These are phyloP conservation scores for Nakaseomyces glabratus DNA, from an alignment of 1,139 yeast species.

Conservation along the genomic window DNA sequence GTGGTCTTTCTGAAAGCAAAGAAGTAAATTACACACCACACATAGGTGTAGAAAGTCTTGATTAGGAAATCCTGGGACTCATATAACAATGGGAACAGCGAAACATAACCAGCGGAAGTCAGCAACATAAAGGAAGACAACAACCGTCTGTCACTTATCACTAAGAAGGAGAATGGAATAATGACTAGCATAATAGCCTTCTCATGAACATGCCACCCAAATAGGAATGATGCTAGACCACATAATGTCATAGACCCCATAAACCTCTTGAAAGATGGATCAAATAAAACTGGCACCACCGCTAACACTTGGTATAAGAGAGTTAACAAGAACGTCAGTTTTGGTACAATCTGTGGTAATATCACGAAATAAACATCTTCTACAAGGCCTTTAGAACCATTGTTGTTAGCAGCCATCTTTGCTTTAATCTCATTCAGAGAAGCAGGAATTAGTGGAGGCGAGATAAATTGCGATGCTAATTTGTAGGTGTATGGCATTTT, in stretches of 20 bases:
- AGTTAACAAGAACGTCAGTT: conserved; percentile 66
- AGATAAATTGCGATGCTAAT: conserved; percentile 26
- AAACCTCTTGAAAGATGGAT: conserved; percentile 71
- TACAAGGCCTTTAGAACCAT: conserved; percentile 70
- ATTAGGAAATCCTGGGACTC: conserved; percentile 73
- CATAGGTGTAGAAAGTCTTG: conserved; percentile 68
- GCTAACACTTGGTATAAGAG: conserved; percentile 71
- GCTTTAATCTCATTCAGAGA: conserved; percentile 26
- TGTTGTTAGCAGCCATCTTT: conserved; percentile 36
- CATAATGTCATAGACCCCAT: conserved; percentile 80
- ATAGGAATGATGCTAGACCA: conserved; percentile 82
- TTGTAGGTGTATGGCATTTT: conserved; percentile 39
- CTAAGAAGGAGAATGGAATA: conserved; percentile 79
- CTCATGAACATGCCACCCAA: conserved; percentile 99
- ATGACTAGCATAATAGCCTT: conserved; percentile 85
- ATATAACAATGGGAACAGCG: conserved; percentile 78
- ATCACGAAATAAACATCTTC: conserved; percentile 81
- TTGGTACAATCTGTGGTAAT: conserved; percentile 73
- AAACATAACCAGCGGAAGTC: conserved; percentile 74
- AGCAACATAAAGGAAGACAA: conserved; percentile 59
- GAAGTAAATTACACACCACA: conserved; percentile 77
- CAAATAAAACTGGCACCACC: conserved; percentile 61
- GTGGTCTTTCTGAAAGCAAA: conserved; percentile 63
- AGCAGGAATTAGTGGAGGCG: conserved; percentile 25
- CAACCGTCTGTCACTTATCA: conserved; percentile 61